A percentile compares a stretch with the other conserved stretches of the same genome.
These are phyloP conservation scores for Hypomyces rosellus DNA, from an alignment of 2,329 filamentous ascomycete genomes.

Conservation along the genomic window DNA sequence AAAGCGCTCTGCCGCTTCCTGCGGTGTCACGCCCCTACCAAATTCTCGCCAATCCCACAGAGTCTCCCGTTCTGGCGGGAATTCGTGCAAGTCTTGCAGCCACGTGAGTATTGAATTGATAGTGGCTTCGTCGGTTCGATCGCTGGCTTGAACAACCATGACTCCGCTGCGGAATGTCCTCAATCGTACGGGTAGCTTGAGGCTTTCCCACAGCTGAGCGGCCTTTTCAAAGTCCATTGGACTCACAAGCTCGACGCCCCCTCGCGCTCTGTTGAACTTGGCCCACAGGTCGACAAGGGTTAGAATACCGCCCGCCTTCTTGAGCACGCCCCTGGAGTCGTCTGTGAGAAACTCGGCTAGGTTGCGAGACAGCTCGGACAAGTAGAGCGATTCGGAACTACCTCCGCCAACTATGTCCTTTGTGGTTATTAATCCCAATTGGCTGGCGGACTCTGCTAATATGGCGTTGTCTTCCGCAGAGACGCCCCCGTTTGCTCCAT, in stretches of 20 bases:
- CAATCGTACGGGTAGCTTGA: constrained; percentile 79
- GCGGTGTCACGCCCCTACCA: constrained; percentile 80
- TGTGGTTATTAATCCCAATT: constrained; percentile 84
- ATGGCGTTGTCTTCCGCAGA: constrained; percentile 66
- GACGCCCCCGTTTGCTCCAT: constrained; percentile 51
- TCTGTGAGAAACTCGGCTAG: constrained; percentile 86
- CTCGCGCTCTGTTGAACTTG: constrained; percentile 86
- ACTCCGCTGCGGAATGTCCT: constrained; percentile 88
- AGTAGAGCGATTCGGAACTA: constrained; percentile 73
- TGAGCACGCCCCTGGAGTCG: constrained; percentile 70
- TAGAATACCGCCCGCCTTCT: constrained; percentile 78
- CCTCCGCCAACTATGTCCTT: constrained; percentile 85
- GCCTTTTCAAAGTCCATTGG: constrained; percentile 90
- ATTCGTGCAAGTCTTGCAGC: constrained; percentile 66
- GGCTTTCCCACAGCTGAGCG: constrained; percentile 76
- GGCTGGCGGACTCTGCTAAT: constrained; percentile 69
- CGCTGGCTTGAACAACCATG: constrained; percentile 84
- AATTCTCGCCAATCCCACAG: constrained; percentile 72
- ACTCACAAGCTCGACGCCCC: constrained; percentile 89
- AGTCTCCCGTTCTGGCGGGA: constrained; percentile 57
- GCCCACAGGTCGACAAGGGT: constrained; percentile 89
- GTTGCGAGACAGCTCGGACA: constrained; percentile 79
- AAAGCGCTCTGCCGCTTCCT: constrained; percentile 83
- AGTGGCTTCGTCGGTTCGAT: constrained; percentile 87
- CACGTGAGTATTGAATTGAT: constrained; percentile 69